These are phyloP conservation scores for Scopulariopsis brevicaulis DNA, from an alignment of 2,329 filamentous ascomycete species.

Conservation along the genomic window DNA sequence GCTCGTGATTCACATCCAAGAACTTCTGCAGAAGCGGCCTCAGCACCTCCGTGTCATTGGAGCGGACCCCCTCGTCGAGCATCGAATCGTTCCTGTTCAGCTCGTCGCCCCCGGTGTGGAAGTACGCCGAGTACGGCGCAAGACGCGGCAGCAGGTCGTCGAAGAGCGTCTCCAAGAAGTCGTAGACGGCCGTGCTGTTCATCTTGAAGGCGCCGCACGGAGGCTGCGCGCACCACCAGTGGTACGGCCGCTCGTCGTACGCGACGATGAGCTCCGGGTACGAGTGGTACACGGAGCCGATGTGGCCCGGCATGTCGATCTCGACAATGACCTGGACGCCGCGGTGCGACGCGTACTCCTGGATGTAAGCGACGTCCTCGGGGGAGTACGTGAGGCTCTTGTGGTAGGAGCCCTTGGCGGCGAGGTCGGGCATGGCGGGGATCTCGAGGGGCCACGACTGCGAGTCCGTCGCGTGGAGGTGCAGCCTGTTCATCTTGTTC, in stretches of 20 bases:
- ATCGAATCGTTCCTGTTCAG: conserved; percentile 66
- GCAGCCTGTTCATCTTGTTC: conserved; percentile 76
- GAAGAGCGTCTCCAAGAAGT: conserved; percentile 62
- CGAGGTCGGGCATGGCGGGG: conserved; percentile 59
- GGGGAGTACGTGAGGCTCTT: conserved; percentile 56
- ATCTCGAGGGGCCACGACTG: conserved; percentile 83
- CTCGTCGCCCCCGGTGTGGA: conserved; percentile 84
- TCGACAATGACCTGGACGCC: conserved; percentile 65
- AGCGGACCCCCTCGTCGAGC: conserved; percentile 61
- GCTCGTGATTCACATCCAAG: conserved; percentile 56
- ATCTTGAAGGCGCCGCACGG: conserved; percentile 64
- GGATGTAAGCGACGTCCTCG: conserved; percentile 51
- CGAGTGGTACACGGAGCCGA: conserved; percentile 52
- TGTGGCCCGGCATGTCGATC: conserved; percentile 75
- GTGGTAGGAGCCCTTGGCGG: conserved; percentile 63
- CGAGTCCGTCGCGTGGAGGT: conserved; percentile 71
- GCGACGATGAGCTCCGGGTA: conserved; percentile 64
- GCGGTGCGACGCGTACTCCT: conserved; percentile 56
- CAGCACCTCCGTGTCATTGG: conserved; percentile 53
- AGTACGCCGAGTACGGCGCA: conserved; percentile 58
- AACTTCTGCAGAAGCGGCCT: conserved; percentile 70
- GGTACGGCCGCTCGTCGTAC: conserved; percentile 44
- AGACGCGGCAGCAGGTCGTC: conserved; percentile 67
- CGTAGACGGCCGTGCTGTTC: conserved; percentile 57
- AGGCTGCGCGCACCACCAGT: conserved; percentile 48